These are phyloP conservation scores for Penicillium sclerotigenum DNA, from an alignment of 2,329 filamentous ascomycete species.

Conservation along the genomic window DNA sequence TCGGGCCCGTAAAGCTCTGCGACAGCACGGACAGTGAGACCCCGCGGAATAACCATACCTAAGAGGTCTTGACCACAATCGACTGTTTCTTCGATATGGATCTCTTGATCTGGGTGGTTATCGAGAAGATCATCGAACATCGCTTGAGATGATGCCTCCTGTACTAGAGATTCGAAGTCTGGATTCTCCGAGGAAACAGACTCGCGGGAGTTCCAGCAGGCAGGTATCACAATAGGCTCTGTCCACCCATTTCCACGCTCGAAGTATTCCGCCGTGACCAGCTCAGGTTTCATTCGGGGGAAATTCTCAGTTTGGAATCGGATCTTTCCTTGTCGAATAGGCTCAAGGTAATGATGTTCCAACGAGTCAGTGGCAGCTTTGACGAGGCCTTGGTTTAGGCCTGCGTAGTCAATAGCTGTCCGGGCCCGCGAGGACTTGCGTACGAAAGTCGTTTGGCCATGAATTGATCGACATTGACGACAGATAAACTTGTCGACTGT, in stretches of 20 bases:
- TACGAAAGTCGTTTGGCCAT: constrained; percentile 64
- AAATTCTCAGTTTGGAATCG: constrained; percentile 61
- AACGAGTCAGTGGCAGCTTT: constrained; percentile 62
- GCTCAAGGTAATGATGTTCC: constrained; percentile 66
- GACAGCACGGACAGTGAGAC: constrained; percentile 61
- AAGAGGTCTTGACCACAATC: constrained; percentile 63
- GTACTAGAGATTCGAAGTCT: constrained; percentile 30
- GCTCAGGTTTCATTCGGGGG: constrained; percentile 60
- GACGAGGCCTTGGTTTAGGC: constrained; percentile 63
- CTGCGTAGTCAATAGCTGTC: constrained; percentile 65
- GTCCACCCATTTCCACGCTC: constrained; percentile 62
- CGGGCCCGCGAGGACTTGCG: constrained; percentile 64
- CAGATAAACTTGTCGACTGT: constrained; percentile 69
- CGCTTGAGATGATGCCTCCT: constrained; percentile 38
- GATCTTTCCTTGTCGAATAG: constrained; percentile 63
- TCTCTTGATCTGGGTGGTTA: constrained; percentile 26
- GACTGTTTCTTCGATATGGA: constrained; percentile 44
- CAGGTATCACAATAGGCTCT: constrained; percentile 65
- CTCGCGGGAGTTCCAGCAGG: constrained; percentile 56
- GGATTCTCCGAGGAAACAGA: constrained; percentile 30
- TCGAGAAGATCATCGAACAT: constrained; percentile 42
- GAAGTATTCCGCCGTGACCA: constrained; percentile 62
- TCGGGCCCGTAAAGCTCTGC: constrained; percentile 62
- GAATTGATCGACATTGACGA: constrained; percentile 54
- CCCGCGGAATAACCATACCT: constrained; percentile 66